Percentiles rank a stretch among this genome's conserved stretches.
phyloP scores from a whole-genome alignment of 352 stramenopile species.

The Globisporangium echinulatum region DNA sequence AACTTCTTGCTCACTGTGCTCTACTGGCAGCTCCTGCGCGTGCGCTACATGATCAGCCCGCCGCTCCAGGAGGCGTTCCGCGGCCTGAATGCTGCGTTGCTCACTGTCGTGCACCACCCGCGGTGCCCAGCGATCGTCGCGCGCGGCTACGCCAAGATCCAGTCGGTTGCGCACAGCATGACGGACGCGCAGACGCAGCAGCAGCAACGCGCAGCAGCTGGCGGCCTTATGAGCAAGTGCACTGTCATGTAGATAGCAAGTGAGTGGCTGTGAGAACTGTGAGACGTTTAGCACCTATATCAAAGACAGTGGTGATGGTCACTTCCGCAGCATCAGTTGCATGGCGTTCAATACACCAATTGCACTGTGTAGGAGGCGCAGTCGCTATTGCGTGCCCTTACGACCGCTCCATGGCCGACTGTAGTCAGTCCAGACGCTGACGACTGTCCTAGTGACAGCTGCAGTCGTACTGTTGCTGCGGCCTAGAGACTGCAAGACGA shows the following conservation, averaged over 20 bases:
- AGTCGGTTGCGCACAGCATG: conserved; percentile 66
- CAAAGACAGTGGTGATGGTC: neutral
- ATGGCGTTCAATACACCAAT: too few relatives aligned
- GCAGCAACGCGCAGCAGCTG: conserved; percentile 21
- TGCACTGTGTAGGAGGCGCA: too few relatives aligned
- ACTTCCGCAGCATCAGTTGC: too few relatives aligned
- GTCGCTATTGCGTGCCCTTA: too few relatives aligned
- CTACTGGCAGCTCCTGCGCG: conserved; percentile 87
- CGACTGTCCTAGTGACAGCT: too few relatives aligned
- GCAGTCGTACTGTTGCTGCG: too few relatives aligned
- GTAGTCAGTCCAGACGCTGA: too few relatives aligned
- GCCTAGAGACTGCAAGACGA: too few relatives aligned
- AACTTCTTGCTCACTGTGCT: conserved; percentile 85
- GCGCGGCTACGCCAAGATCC: conserved; percentile 59
- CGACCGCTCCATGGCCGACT: too few relatives aligned
- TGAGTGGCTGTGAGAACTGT: neutral
- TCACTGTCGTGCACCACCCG: conserved; percentile 57
- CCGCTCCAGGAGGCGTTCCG: conserved; percentile 81
- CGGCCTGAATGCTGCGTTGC: conserved; percentile 52
- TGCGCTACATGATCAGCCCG: conserved; percentile 89
- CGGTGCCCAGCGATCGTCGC: conserved; percentile 53
- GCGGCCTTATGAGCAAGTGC: conserved; percentile 43
- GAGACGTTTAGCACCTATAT: neutral
- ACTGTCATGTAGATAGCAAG: conserved; percentile 54
- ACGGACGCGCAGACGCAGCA: conserved; percentile 43